Evolutionary conservation across 495 filamentous ascomycete species (phyloP), one percentile per base, ranked within the genome.

Genomic region (Lasiosphaeria ovina): DNA sequence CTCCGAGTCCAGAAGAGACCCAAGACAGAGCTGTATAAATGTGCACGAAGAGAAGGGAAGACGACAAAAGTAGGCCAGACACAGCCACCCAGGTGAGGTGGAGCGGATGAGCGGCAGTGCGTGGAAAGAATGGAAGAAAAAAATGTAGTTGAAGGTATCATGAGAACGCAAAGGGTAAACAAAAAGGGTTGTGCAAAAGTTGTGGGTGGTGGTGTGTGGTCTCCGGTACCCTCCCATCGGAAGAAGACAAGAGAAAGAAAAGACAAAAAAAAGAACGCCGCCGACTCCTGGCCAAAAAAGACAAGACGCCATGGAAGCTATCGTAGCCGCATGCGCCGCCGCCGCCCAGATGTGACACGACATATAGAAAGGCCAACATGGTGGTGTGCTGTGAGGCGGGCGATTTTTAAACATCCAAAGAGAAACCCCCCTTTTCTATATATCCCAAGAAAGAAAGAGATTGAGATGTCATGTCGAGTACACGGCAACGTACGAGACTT

Each of bases 401-500:
- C 24, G 24, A 24, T 24, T 24, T 24, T 24, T 24, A 24, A 24
- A 24, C 24, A 24, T 24, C 24, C 7, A 42, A 47, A 47, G 16
- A 47, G 5, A 47, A 47, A 47, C 44, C 16, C 44, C 44, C 44
- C 44, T 7, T n/a, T 11, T n/a, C 44, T n/a, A 14, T 1, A 14
- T 14, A 14, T 47, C 44, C 44, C 44, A 47, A n/a, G 8, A 8
- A 47, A 47, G 4, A 47, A 47, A 47, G 8, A 5, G 11, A 14
- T 11, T 14, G 16, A 47, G 4, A 14, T 42, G 7, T 47, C 12
- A 67, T n/a, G 57, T 57, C 51, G 52, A 49, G 55, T 65, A 78
- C 35, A 81, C 72, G 38, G 73, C 75, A 31, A 79, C 77, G 65
- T 76, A 79, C 48, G 75, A 69, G 16, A 79, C 76, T 62, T 80